Evolutionary conservation across 768 basidiomycete genomes (phyloP).

Genomic region (Amanita thiersii): DNA sequence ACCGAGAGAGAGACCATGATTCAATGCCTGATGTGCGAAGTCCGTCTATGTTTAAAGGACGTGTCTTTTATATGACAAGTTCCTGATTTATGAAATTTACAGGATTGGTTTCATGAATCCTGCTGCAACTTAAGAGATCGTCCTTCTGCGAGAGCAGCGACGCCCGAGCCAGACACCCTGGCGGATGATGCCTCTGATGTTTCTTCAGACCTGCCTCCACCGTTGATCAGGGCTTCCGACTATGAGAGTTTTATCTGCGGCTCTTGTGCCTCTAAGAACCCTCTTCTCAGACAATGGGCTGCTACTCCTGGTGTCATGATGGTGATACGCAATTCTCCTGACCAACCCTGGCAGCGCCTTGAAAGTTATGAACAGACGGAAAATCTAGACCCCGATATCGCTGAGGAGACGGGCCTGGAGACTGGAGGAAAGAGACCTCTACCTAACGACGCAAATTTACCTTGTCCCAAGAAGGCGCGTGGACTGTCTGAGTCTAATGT

Average conservation of each 20-base stretch:
- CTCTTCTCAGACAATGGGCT: constrained; percentile 50
- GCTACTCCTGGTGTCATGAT: constrained; percentile 64
- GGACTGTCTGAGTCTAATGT: constrained; percentile 12
- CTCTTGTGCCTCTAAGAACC: constrained; percentile 50
- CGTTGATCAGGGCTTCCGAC: constrained; percentile 56
- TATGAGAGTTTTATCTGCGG: constrained; percentile 76
- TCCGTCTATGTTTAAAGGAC: constrained; percentile 25
- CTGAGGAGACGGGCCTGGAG: constrained; percentile 16
- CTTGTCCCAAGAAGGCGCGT: constrained; percentile 16
- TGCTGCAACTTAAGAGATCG: constrained; percentile 74
- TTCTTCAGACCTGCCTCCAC: constrained; percentile 58
- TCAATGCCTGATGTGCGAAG: constrained; percentile 82
- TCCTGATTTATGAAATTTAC: constrained; percentile 10
- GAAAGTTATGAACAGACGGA: constrained; percentile 17
- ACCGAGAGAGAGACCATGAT: constrained; percentile 82
- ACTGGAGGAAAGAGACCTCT: constrained; percentile 44
- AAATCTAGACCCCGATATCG: constrained; percentile 19
- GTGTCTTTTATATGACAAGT: constrained; percentile 3
- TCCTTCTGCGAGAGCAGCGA: constrained; percentile 40
- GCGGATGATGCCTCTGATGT: constrained; percentile 41
- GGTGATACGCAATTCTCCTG: constrained; percentile 45
- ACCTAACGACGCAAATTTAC: constrained; percentile 30
- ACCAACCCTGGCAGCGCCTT: constrained; percentile 45
- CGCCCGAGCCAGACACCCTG: constrained; percentile 17
- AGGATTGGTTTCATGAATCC: constrained; percentile 93